Evolutionary conservation across 768 basidiomycete genomes (phyloP), one percentile per base, ranked within the genome.

Genomic region (Auriculariales sp.): DNA sequence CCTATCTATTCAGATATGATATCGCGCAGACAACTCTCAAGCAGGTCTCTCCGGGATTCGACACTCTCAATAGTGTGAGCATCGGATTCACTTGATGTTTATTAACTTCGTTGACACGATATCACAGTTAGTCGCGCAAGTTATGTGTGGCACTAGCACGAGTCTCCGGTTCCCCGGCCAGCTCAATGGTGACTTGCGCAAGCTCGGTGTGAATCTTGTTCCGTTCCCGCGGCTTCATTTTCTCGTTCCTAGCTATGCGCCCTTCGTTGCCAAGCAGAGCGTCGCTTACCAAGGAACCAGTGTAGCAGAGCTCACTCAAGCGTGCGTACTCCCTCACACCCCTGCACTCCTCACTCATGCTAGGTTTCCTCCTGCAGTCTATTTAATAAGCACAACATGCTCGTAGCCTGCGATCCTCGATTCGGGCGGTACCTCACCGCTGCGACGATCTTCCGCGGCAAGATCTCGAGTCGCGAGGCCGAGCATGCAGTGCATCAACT

Each of bases 61-160:
- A 67, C 11, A 69, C 86, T 57, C 68, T 91, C 39, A 91, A 91
- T 57, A 64, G 70, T 42, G 84, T 82, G 60, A n/a, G 71, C 62
- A 17, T 15, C 19, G 7, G 11, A 6, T 17, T 49, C 3, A 27
- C 42, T 10, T 34, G 3, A 25, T 48, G 28, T 9, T 33, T 48
- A 14, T 27, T 44, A 22, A 50, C 35, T 51, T 31, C 34, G 53
- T 15, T 35, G 14, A 31, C 22, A 31, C 35, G 47, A 17, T 49
- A 47, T 32, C 39, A 3, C 52, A 81, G 77, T 66, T 94, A 31
- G 79, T 95, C 46, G 74, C 91, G 1, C 81, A 80, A 60, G 90
- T 94, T 31, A 94, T 98, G 89, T 85, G 86, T 53, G 94, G 94
- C 44, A 81, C 93, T 46, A 92, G 86, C 60, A 94, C 91, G 2